These are phyloP conservation scores for Lanmaoa rubissima DNA, from an alignment of 768 basidiomycete genomes.

Conservation along the genomic window DNA sequence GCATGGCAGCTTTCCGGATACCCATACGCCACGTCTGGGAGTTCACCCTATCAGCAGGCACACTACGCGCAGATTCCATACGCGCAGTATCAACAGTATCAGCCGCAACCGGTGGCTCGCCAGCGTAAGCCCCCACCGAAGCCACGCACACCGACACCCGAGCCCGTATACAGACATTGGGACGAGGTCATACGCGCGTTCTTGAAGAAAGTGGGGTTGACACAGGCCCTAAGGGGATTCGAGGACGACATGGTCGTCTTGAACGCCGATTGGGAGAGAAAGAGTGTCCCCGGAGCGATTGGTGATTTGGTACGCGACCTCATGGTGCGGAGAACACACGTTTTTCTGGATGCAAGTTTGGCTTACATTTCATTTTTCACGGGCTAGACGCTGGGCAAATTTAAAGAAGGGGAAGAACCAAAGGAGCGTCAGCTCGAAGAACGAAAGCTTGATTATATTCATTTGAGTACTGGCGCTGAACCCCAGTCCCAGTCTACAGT, in stretches of 20 bases:
- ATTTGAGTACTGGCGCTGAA: slow-evolving; percentile 43
- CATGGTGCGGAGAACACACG: slow-evolving; percentile 38
- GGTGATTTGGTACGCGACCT: slow-evolving; percentile 49
- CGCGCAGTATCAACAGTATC: slow-evolving; percentile 34
- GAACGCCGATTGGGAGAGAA: slow-evolving; percentile 62
- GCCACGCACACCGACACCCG: slow-evolving; percentile 36
- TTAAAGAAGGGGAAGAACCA: slow-evolving; percentile 24
- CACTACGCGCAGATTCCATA: slow-evolving; percentile 36
- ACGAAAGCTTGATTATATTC: slow-evolving; percentile 64
- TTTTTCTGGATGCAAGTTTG: not conserved
- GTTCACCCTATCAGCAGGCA: slow-evolving; percentile 33
- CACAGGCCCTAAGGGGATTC: slow-evolving; percentile 59
- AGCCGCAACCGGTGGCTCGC: slow-evolving; percentile 26
- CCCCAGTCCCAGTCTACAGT: slow-evolving; percentile 61
- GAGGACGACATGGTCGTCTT: slow-evolving; percentile 72
- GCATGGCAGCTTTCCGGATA: slow-evolving; percentile 35
- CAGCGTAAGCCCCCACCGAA: slow-evolving; percentile 30
- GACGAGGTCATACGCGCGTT: slow-evolving; percentile 56
- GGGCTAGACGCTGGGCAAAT: slow-evolving; percentile 31
- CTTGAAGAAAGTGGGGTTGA: slow-evolving; percentile 51
- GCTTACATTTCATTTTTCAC: slow-evolving; percentile 2
- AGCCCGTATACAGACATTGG: slow-evolving; percentile 57
- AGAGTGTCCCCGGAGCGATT: slow-evolving; percentile 55
- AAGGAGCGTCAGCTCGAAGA: slow-evolving; percentile 51
- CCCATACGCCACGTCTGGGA: slow-evolving; percentile 30